Evolutionary conservation across 805 yeast species (phyloP).

Genomic region (Zygosaccharomyces rouxii): DNA sequence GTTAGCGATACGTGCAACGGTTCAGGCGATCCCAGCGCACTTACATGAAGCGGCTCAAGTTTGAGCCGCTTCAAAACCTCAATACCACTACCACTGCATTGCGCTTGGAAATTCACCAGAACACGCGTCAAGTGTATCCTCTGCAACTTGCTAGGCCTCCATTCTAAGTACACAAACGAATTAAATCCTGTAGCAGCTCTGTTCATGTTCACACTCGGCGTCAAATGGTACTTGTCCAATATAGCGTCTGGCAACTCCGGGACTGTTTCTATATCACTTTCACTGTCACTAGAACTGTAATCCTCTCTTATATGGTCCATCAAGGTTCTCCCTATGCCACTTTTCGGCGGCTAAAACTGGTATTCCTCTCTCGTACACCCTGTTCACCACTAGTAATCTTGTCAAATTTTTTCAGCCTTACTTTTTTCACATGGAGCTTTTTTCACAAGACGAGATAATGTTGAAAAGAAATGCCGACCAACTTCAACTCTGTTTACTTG

Average conservation of each 20-base stretch:
- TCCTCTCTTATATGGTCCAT: constrained; percentile 20
- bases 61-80: background rate
- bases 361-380: background rate
- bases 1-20: constrained; percentile 31
- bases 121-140: constrained; percentile 13
- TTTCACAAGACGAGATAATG: background rate
- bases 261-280: constrained; percentile 9
- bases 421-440: background rate
- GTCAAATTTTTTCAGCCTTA: too few relatives aligned
- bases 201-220: constrained; percentile 12
- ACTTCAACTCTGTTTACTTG: background rate
- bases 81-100: constrained; percentile 1
- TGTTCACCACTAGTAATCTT: background rate
- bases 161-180: constrained; percentile 27
- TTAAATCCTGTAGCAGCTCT: constrained; percentile 11
- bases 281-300: constrained; percentile 16
- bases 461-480: background rate
- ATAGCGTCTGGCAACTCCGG: constrained; percentile 23
- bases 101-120: constrained; percentile 10
- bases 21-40: constrained; percentile 26
- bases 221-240: constrained; percentile 24
- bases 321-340: background rate
- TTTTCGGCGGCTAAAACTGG: background rate
- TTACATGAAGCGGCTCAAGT: constrained; percentile 26
- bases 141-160: constrained; percentile 21